Base-by-base conservation (phyloP, 768 basidiomycete genomes). In the Mrakia frigida region DNA sequence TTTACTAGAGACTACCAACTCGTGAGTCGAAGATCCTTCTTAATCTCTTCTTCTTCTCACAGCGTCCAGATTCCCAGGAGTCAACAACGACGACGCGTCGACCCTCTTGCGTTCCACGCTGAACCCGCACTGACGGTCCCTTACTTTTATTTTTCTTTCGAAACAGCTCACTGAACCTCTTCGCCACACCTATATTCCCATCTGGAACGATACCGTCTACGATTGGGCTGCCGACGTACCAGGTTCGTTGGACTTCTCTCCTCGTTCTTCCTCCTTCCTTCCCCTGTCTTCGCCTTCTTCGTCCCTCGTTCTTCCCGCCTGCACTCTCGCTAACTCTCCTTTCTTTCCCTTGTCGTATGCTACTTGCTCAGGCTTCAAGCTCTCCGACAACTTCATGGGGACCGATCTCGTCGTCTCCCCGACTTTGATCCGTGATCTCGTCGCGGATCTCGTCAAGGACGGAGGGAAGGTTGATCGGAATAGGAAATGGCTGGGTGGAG, bases 161-260 rank as follows among this genome's bases (percentile, higher is more conserved):
- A 18, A 7, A 0, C 37, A 75, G 70, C 68, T 78, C 33, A 61
- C 73, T 37, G 77, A 78, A 63, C 73, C 77, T 11, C 60, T 78
- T 14, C n/a, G 52, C 14, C 77, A 78, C 60, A 28, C 11, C 43
- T 78, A 78, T 56, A 74, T 61, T 68, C 71, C 77, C 7, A 78
- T 78, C 53, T 78, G 77, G 77, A 71, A 78, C 60, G 73, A 78
- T 46, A 63, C 33, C 33, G 69, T 78, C 11, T 78, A 78, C 69
- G 73, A 74, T 43, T 78, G 77, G 77, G 73, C 72, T 39, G 77
- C 73, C 31, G 77, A 78, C 31, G 77, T 70, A 41, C 77, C 77
- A 1, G 73, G 70, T 72, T 18, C 28, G 50, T 52, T 39, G 16
- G 10, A 2, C 6, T 16, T 4, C 50, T 31, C 11, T 43, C n/a